Conservation (phyloP, 1,284 basidiomycete genomes). For the Cutaneotrichosporon cyanovorans region DNA sequence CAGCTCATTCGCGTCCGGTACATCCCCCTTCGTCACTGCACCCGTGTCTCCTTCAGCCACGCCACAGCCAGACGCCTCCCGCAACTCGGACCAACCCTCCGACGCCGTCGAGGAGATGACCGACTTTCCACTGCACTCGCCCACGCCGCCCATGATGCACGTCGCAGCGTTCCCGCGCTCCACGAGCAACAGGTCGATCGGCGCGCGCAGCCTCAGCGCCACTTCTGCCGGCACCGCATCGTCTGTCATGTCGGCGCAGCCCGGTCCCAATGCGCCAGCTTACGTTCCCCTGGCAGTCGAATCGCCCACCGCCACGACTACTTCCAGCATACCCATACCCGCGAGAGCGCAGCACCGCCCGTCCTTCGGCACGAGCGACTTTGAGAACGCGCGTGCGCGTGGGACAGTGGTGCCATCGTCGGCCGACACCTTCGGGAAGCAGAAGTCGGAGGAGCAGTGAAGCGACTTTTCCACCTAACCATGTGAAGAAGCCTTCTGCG, state of each 20-base stretch:
- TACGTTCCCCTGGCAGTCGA: not conserved
- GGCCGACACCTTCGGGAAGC: too few relatives aligned
- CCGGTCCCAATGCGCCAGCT: not conserved
- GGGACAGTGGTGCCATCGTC: too few relatives aligned
- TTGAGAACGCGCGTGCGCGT: too few relatives aligned
- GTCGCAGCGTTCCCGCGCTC: not conserved
- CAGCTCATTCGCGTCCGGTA: not conserved
- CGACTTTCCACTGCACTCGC: not conserved
- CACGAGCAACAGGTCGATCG: not conserved
- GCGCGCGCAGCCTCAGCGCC: too few relatives aligned
- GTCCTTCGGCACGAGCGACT: too few relatives aligned
- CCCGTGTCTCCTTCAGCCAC: not conserved
- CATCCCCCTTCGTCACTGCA: not conserved
- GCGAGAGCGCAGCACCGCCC: too few relatives aligned
- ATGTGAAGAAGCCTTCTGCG: too few relatives aligned
- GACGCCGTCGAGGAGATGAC: not conserved
- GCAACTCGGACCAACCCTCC: not conserved
- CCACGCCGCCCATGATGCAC: slow-evolving; percentile 1
- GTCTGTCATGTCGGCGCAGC: not conserved
- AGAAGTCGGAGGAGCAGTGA: too few relatives aligned
- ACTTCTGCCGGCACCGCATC: too few relatives aligned
- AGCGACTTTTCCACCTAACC: too few relatives aligned
- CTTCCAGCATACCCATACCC: too few relatives aligned
- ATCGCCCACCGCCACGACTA: not conserved
- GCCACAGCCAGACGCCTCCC: not conserved